Evolutionary conservation across 2,329 filamentous ascomycete genomes (phyloP).

Genomic region (Zopfia rhizophila): DNA sequence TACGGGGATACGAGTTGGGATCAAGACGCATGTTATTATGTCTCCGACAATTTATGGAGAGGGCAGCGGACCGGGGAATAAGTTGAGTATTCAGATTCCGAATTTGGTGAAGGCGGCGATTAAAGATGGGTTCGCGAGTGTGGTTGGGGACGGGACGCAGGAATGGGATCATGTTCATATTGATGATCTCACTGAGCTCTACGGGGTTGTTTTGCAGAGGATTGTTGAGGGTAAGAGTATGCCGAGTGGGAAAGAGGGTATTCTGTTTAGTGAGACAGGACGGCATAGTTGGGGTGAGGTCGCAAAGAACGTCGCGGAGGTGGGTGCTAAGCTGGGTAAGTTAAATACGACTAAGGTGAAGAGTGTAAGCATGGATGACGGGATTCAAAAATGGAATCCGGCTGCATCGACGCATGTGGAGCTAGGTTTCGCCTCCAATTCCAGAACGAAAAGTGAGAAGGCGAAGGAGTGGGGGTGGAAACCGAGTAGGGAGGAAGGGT

Average conservation of each 20-base stretch:
- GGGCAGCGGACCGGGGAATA: constrained; percentile 57
- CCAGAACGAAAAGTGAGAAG: constrained; percentile 17
- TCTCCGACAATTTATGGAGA: constrained; percentile 60
- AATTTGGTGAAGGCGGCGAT: constrained; percentile 44
- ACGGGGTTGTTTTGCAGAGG: constrained; percentile 49
- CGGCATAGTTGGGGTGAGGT: constrained; percentile 55
- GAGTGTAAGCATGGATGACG: constrained; percentile 42
- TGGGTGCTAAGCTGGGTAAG: constrained; percentile 40
- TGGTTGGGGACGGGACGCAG: constrained; percentile 51
- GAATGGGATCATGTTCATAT: constrained; percentile 60
- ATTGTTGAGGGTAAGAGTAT: constrained; percentile 45
- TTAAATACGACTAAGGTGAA: constrained; percentile 42
- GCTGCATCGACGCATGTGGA: constrained; percentile 41
- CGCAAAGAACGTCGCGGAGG: constrained; percentile 48
- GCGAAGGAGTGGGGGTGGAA: constrained; percentile 23
- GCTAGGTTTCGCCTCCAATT: constrained; percentile 44
- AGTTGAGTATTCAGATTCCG: constrained; percentile 52
- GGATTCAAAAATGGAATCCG: constrained; percentile 28
- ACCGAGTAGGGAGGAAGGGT: constrained; percentile 22
- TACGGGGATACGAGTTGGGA: constrained; percentile 49
- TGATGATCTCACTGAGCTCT: constrained; percentile 56
- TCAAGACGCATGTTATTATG: constrained; percentile 61
- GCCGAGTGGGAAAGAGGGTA: constrained; percentile 51
- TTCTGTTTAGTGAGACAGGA: constrained; percentile 57
- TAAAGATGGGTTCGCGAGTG: constrained; percentile 40